Evolutionary conservation across 2,329 filamentous ascomycete genomes (phyloP).

Genomic region (Arthrobotrys sinensis): DNA sequence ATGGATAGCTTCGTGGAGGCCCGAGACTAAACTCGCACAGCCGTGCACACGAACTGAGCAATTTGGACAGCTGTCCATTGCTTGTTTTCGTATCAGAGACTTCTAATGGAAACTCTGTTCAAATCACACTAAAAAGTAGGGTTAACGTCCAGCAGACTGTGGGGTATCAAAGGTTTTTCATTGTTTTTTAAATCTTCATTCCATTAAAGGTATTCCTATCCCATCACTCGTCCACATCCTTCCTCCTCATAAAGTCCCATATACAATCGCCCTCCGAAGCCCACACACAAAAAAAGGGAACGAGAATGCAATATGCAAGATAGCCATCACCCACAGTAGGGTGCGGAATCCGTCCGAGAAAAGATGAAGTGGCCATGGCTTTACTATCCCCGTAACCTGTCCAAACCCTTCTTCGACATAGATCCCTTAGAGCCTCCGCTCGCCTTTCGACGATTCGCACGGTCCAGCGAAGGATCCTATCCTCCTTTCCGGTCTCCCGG

Average conservation of each 20-base stretch:
- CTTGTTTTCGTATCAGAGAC: too few relatives aligned
- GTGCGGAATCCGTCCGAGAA: not conserved
- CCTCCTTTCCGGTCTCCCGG: conserved; percentile 53
- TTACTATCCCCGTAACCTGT: not conserved
- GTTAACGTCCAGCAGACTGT: not conserved
- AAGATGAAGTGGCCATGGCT: not conserved
- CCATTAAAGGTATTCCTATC: conserved; percentile 2
- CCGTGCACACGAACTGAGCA: too few relatives aligned
- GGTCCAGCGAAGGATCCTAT: conserved; percentile 24
- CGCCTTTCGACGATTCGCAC: conserved; percentile 3
- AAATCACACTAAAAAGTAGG: too few relatives aligned
- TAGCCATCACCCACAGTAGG: not conserved
- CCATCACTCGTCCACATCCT: not conserved
- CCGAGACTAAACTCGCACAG: too few relatives aligned
- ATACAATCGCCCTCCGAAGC: not conserved
- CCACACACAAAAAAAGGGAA: not conserved
- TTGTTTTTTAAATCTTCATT: conserved; percentile 26
- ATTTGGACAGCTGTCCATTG: too few relatives aligned
- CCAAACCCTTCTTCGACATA: not conserved
- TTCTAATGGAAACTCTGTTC: not conserved
- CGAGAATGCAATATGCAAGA: not conserved
- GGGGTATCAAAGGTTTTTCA: conserved; percentile 32
- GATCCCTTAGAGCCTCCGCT: conserved; percentile 5
- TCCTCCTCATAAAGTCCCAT: not conserved
- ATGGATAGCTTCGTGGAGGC: too few relatives aligned